Evolutionary conservation across 352 stramenopile species (phyloP).

Genomic region (Halophytophthora polymorphica): DNA sequence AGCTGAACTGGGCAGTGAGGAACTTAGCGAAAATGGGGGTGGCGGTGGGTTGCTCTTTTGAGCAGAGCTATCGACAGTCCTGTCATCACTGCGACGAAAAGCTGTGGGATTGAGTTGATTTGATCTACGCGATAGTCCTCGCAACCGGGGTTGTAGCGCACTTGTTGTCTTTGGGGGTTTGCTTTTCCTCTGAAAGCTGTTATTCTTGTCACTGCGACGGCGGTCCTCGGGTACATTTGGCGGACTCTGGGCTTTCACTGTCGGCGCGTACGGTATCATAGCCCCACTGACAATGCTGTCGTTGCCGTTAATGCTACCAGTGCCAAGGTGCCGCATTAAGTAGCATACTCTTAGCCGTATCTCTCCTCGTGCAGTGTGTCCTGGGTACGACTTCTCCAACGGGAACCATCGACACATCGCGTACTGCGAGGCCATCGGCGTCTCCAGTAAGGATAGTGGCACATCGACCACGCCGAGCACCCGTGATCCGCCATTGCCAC

Average conservation of each 20-base stretch:
- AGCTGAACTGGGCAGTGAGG: conserved; percentile 12
- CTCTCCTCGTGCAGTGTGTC: conserved; percentile 38
- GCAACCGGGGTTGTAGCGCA: too few relatives aligned
- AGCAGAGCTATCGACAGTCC: too few relatives aligned
- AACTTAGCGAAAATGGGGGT: conserved; percentile 11
- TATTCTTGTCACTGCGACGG: not conserved
- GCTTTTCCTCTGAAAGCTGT: conserved; percentile 3
- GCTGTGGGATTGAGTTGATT: too few relatives aligned
- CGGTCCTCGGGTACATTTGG: not conserved
- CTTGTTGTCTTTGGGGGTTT: not conserved
- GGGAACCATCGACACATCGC: conserved; percentile 61
- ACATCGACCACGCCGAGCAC: conserved; percentile 36
- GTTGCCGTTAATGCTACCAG: not conserved
- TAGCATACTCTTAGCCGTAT: conserved; percentile 37
- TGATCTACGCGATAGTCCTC: too few relatives aligned
- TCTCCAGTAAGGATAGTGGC: conserved; percentile 44
- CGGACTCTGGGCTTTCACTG: not conserved
- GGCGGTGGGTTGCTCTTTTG: not conserved
- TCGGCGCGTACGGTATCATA: conserved; percentile 35
- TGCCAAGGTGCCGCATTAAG: conserved; percentile 33
- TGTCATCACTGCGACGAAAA: too few relatives aligned
- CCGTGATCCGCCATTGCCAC: not conserved
- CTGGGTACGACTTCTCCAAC: conserved; percentile 31
- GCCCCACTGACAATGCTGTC: conserved; percentile 6
- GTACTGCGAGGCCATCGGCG: conserved; percentile 41